Evolutionary conservation across 1,139 yeast species (phyloP).

Genomic region (Nakaseomyces glabratus): DNA sequence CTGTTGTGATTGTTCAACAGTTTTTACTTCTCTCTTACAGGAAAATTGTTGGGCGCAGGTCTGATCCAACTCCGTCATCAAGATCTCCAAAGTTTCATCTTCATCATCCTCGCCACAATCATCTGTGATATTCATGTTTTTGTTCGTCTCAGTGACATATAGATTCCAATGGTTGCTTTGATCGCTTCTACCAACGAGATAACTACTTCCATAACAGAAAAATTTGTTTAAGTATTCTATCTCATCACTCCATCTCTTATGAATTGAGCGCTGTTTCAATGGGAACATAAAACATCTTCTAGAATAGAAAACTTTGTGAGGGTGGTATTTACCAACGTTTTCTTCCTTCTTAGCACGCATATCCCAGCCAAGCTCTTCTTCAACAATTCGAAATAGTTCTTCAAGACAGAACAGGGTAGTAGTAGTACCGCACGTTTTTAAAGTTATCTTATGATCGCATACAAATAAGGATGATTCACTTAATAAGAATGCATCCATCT

Average conservation of each 20-base stretch:
- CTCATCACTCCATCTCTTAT: conserved; percentile 78
- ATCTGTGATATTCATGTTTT: conserved; percentile 13
- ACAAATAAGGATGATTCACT: conserved; percentile 90
- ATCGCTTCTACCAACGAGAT: conserved; percentile 71
- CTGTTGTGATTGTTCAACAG: conserved; percentile 26
- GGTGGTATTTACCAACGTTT: conserved; percentile 23
- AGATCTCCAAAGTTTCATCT: conserved; percentile 79
- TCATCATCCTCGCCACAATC: conserved; percentile 18
- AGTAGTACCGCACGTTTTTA: conserved; percentile 96
- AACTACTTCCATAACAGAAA: conserved; percentile 57
- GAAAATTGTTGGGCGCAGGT: conserved; percentile 52
- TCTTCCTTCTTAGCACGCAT: conserved; percentile 20
- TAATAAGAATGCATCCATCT: conserved; percentile 74
- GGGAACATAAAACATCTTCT: conserved; percentile 93
- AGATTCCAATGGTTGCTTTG: conserved; percentile 82
- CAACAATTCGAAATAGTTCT: conserved; percentile 48
- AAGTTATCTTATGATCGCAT: conserved; percentile 71
- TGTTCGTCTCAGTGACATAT: conserved; percentile 49
- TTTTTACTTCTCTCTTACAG: conserved; percentile 45
- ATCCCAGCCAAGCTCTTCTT: conserved; percentile 34
- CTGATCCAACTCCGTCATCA: conserved; percentile 79
- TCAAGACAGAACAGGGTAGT: conserved; percentile 76
- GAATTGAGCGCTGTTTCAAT: conserved; percentile 69
- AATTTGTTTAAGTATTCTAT: conserved; percentile 55
- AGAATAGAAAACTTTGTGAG: conserved; percentile 75